Percentiles rank a stretch among this genome's conserved stretches.
Conservation (phyloP, 2,329 filamentous ascomycete species). For the Dactylellina leptospora region DNA sequence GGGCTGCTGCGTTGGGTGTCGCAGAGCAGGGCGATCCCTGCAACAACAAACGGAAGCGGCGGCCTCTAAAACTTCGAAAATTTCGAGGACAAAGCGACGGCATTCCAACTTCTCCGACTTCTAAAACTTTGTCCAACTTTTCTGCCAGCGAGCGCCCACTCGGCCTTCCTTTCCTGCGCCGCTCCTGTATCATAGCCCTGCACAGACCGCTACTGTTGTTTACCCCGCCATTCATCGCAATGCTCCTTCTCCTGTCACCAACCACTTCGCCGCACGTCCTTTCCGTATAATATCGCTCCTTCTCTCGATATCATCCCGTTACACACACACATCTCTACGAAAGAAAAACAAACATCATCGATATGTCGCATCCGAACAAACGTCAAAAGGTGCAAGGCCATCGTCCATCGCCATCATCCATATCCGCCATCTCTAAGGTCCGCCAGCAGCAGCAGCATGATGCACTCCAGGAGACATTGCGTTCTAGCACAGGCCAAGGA, state of each 20-base stretch:
- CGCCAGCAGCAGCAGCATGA: slow-evolving; percentile 29
- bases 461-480: slow-evolving; percentile 27
- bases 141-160: too few species aligned
- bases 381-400: slow-evolving; percentile 22
- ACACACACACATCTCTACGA: neutral
- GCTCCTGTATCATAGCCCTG: too few species aligned
- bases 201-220: neutral
- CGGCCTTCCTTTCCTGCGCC: too few species aligned
- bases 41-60: slow-evolving; percentile 7
- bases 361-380: slow-evolving; percentile 39
- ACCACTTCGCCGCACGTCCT: slow-evolving; percentile 1
- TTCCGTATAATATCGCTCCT: slow-evolving; percentile 11
- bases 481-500: slow-evolving; percentile 37
- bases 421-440: slow-evolving; percentile 25
- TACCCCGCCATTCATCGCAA: slow-evolving; percentile 20
- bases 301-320: neutral
- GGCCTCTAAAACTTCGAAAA: neutral
- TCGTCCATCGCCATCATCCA: slow-evolving; percentile 4
- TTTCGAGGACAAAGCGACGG: neutral
- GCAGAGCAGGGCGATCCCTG: slow-evolving; percentile 1
- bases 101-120: too few species aligned
- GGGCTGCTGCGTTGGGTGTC: slow-evolving; percentile 10
- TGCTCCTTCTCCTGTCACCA: slow-evolving; percentile 11
- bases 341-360: neutral
- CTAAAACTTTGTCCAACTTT: slow-evolving; percentile 7